phyloP scores from a whole-genome alignment of 108 stramenopile species.

The Hondaea fermentalgiana region DNA sequence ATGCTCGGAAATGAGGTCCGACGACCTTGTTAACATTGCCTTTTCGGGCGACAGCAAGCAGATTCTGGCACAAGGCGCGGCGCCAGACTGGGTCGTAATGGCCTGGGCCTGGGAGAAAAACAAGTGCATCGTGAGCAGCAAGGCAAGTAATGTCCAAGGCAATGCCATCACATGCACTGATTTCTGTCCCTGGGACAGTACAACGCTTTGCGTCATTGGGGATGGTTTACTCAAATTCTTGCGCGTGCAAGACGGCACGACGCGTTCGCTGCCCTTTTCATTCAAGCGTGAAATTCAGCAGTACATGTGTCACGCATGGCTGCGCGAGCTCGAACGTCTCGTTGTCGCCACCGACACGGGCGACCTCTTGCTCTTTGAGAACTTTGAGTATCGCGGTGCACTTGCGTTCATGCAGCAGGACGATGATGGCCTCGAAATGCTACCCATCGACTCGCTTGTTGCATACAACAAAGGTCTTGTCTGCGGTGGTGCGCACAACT shows the following conservation, averaged over 20 bases:
- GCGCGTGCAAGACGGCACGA: conserved; percentile 40
- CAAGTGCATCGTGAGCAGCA: conserved; percentile 27
- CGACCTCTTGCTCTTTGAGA: conserved; percentile 35
- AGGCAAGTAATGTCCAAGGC: conserved; percentile 24
- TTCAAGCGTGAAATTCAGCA: conserved; percentile 34
- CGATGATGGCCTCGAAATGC: not conserved
- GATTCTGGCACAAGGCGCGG: conserved; percentile 38
- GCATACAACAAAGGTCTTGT: conserved; percentile 33
- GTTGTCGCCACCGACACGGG: conserved; percentile 40
- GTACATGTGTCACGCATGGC: conserved; percentile 45
- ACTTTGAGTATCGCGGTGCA: conserved; percentile 32
- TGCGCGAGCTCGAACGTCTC: conserved; percentile 30
- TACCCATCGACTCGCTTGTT: not conserved
- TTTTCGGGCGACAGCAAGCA: conserved; percentile 39
- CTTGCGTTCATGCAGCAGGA: conserved; percentile 18
- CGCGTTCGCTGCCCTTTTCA: not conserved
- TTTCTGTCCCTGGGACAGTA: conserved; percentile 45
- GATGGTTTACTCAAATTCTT: conserved; percentile 41
- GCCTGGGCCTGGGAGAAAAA: conserved; percentile 46
- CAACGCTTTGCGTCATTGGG: conserved; percentile 34
- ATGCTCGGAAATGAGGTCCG: not conserved
- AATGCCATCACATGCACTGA: not conserved
- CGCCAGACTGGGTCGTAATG: conserved; percentile 42
- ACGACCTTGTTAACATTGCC: conserved; percentile 26
- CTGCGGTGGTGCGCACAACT: conserved; percentile 20